These are phyloP conservation scores for Daucus carota DNA, from an alignment of 129 eudicot species.

Conservation along the genomic window DH1_v3.0 NC_030382.2:44098501-44099000, in stretches of 20 bases:
- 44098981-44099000: too few relatives aligned
- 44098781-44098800: neutral
- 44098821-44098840: neutral
- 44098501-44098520: too few relatives aligned
- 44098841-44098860: too few relatives aligned
- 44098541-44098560: too few relatives aligned
- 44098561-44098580: neutral
- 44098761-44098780: neutral
- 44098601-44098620: neutral
- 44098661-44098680: neutral
- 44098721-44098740: neutral
- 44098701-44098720: neutral
- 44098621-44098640: neutral
- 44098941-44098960: too few relatives aligned
- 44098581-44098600: neutral
- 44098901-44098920: too few relatives aligned
- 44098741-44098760: neutral
- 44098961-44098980: too few relatives aligned
- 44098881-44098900: neutral
- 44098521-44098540: too few relatives aligned
- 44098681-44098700: neutral
- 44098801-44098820: neutral
- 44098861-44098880: too few relatives aligned
- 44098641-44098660: neutral
- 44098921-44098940: too few relatives aligned